Conservation (phyloP, 768 basidiomycete genomes). For the Russula sp. region DNA sequence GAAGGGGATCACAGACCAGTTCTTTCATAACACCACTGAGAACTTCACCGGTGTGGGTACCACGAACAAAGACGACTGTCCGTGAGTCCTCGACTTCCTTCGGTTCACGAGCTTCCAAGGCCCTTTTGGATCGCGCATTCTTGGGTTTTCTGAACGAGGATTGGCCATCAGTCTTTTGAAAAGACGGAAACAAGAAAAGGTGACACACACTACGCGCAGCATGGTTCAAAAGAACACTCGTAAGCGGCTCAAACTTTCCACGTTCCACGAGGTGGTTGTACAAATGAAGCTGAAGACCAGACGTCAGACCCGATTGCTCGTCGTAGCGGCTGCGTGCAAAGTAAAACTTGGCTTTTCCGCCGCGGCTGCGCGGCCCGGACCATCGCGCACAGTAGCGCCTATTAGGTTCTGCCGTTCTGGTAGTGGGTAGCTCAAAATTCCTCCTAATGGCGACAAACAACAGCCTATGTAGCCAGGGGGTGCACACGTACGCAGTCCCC, state of each 20-base stretch:
- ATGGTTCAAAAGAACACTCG: not conserved
- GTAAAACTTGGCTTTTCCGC: no score
- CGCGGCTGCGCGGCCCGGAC: not conserved
- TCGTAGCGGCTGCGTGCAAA: no score
- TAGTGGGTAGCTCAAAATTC: no score
- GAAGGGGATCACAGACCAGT: slow-evolving; percentile 50
- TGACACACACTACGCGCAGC: slow-evolving; percentile 22
- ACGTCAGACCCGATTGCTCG: no score
- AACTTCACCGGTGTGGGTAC: slow-evolving; percentile 78
- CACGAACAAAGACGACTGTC: slow-evolving; percentile 85
- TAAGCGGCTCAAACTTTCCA: not conserved
- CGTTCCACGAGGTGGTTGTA: no score
- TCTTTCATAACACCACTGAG: slow-evolving; percentile 83
- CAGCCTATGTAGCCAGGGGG: not conserved
- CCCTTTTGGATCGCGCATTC: slow-evolving; percentile 93
- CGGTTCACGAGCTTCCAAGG: slow-evolving; percentile 75
- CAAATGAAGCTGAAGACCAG: not conserved
- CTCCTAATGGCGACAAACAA: not conserved
- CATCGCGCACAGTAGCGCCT: no score
- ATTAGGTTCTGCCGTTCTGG: no score
- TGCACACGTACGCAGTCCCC: not conserved
- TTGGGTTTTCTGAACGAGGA: slow-evolving; percentile 68
- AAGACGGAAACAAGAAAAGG: not conserved
- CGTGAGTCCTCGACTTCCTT: slow-evolving; percentile 87
- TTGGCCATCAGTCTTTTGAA: not conserved